A percentile compares a stretch with the other conserved stretches of the same genome.
phyloP scores from a whole-genome alignment of 1,139 yeast genomes.

The Pichia sp. region DNA sequence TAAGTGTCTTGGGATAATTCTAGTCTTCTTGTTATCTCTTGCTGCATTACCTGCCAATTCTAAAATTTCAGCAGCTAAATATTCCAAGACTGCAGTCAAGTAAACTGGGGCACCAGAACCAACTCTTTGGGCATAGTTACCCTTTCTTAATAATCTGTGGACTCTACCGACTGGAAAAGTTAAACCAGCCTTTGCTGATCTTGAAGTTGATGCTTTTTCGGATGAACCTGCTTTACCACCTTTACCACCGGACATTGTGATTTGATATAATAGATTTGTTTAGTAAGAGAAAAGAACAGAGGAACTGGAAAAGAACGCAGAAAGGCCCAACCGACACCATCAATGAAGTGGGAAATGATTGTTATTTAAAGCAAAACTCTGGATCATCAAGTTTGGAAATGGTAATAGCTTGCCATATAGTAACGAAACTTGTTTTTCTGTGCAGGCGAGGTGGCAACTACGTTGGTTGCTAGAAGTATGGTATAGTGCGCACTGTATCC shows the following conservation, averaged over 20 bases:
- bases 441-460: neutral
- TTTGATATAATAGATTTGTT: constrained; percentile 4
- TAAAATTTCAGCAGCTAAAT: constrained; percentile 94
- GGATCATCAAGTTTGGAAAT: neutral
- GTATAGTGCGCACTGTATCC: neutral
- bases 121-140: constrained; percentile 98
- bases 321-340: no score
- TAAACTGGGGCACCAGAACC: constrained; percentile 99
- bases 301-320: no score
- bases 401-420: neutral
- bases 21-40: constrained; percentile 93
- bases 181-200: constrained; percentile 97
- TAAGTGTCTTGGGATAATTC: constrained; percentile 98
- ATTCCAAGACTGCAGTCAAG: constrained; percentile 93
- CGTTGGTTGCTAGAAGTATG: neutral
- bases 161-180: constrained; percentile 99
- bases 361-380: neutral
- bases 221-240: constrained; percentile 94
- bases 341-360: neutral
- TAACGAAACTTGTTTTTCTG: neutral
- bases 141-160: constrained; percentile 94
- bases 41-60: constrained; percentile 99
- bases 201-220: constrained; percentile 92
- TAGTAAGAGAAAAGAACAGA: constrained; percentile 2
- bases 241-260: constrained; percentile 93